A percentile compares a stretch with the other conserved stretches of the same genome.
phyloP scores from a whole-genome alignment of 2,329 filamentous ascomycete genomes.

The Helotiales sp. region DNA sequence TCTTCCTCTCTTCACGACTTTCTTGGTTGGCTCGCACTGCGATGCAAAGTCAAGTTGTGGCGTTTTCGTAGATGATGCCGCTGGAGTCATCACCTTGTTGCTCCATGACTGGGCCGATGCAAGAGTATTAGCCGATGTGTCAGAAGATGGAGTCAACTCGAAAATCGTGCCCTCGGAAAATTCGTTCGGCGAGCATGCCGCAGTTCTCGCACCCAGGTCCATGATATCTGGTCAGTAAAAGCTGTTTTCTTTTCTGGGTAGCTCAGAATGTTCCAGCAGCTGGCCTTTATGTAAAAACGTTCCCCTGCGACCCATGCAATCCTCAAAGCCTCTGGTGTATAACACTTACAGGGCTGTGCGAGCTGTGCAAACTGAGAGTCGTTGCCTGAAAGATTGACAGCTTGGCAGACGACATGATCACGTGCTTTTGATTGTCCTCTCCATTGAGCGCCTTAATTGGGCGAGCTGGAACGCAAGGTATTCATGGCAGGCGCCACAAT shows the following conservation, averaged over 20 bases:
- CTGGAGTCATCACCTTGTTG: neutral
- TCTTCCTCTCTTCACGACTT: constrained; percentile 15
- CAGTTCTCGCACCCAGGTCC: neutral
- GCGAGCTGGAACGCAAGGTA: too few relatives aligned
- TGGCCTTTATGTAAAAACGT: too few relatives aligned
- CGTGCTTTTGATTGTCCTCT: neutral
- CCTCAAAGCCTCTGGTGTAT: too few relatives aligned
- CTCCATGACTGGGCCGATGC: neutral
- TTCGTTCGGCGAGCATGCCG: neutral
- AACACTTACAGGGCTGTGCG: too few relatives aligned
- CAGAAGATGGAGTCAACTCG: neutral
- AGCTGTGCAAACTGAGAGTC: constrained; percentile 1
- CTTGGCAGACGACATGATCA: neutral
- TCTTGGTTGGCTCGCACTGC: neutral
- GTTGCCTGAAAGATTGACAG: constrained; percentile 5
- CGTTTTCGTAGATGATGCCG: neutral
- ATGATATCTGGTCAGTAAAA: too few relatives aligned
- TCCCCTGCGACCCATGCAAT: too few relatives aligned
- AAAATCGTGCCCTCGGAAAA: neutral
- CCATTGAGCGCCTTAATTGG: neutral
- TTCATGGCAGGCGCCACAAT: too few relatives aligned
- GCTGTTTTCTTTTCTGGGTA: too few relatives aligned
- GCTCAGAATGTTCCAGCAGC: too few relatives aligned
- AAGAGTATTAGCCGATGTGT: neutral
- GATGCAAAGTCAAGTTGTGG: neutral